A percentile compares a stretch with the other conserved stretches of the same genome.
Conservation (phyloP, 768 basidiomycete genomes). For the Infundibulicybe gibba region DNA sequence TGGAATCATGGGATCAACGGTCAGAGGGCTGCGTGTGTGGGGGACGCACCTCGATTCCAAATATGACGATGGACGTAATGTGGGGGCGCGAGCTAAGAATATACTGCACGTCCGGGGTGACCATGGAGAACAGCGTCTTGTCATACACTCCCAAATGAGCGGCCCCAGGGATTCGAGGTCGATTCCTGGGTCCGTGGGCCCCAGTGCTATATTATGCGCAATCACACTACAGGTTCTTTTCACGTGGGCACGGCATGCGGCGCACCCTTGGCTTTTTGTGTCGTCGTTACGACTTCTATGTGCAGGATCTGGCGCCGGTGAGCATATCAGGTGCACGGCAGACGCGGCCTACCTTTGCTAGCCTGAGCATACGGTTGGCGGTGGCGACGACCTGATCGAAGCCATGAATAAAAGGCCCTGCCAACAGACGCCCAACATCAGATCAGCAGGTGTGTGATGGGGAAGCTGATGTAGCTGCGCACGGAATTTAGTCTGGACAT, state of each 20-base stretch:
- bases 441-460: background rate
- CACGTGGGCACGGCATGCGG: background rate
- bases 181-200: constrained; percentile 60
- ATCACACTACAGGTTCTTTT: background rate
- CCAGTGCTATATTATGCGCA: constrained; percentile 46
- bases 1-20: constrained; percentile 22
- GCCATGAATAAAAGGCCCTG: constrained; percentile 52
- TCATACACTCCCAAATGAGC: constrained; percentile 58
- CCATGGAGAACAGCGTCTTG: constrained; percentile 86
- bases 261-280: constrained; percentile 80
- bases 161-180: constrained; percentile 48
- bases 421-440: no score
- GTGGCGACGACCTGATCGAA: constrained; percentile 71
- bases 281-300: constrained; percentile 76
- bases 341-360: constrained; percentile 54
- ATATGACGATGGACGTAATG: constrained; percentile 62
- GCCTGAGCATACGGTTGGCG: constrained; percentile 70
- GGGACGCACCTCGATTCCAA: constrained; percentile 79
- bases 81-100: constrained; percentile 43
- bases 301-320: constrained; percentile 45
- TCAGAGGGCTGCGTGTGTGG: background rate
- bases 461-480: constrained; percentile 14
- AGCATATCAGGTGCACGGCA: background rate
- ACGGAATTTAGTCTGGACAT: constrained; percentile 80
- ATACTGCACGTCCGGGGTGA: constrained; percentile 58